phyloP scores from a whole-genome alignment of 768 basidiomycete genomes.

The Lactarius trivialis region DNA sequence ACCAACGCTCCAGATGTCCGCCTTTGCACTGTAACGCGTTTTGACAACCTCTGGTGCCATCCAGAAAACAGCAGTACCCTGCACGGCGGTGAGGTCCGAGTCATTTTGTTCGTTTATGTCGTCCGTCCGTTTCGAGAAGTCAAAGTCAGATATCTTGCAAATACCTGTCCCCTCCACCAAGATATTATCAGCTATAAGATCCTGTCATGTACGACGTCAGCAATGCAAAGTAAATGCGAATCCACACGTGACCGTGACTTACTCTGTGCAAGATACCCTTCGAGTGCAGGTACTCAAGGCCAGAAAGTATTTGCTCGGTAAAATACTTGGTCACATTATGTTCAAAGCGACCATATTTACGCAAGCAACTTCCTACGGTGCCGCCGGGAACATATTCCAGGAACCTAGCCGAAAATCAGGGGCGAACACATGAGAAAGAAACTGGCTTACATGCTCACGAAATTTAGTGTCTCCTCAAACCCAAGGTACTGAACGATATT shows the following conservation, averaged over 20 bases:
- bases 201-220: conserved; percentile 39
- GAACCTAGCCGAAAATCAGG: conserved; percentile 51
- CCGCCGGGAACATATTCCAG: conserved; percentile 99
- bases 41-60: conserved; percentile 97
- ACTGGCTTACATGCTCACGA: conserved; percentile 80
- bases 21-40: conserved; percentile 91
- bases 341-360: conserved; percentile 88
- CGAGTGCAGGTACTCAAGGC: conserved; percentile 88
- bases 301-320: conserved; percentile 84
- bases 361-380: conserved; percentile 83
- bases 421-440: conserved; percentile 2
- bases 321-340: conserved; percentile 91
- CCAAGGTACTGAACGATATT: conserved; percentile 98
- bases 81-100: conserved; percentile 91
- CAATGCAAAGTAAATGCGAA: not conserved
- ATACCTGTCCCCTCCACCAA: conserved; percentile 86
- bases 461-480: conserved; percentile 81
- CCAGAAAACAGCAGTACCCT: conserved; percentile 98
- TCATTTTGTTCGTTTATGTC: conserved; percentile 73
- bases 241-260: conserved; percentile 26
- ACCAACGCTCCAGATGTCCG: conserved; percentile 98
- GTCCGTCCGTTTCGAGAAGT: conserved; percentile 93
- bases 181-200: conserved; percentile 97
- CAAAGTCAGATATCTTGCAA: conserved; percentile 98
- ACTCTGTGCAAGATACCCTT: conserved; percentile 91